Evolutionary conservation across 2,329 filamentous ascomycete species (phyloP), one percentile per base, ranked within the genome.

Genomic region (Sordariomycetes sp.): DNA sequence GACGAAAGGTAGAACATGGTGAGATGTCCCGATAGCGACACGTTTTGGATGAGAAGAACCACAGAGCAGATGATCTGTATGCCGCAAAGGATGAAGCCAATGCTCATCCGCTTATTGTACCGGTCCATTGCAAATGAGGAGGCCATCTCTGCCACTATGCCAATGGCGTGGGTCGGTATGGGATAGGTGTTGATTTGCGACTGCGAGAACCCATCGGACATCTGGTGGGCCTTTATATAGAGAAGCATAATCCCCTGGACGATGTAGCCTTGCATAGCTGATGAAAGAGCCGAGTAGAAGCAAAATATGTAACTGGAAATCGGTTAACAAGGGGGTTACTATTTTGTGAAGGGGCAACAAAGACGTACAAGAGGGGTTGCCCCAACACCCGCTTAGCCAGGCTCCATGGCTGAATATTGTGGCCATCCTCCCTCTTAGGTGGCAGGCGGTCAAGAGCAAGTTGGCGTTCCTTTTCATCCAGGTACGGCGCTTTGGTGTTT

Each of bases 301-400:
- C 69, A 69, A 6, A 72, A 63, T 10, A 74, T 64, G 60, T 72
- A 73, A 52, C 70, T 66, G 3, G 0, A n/a, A 1, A 7, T 8
- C 6, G 22, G 45, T 50, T 7, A 50, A 20, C n/a, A 50, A 12
- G 45, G 10, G 12, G 3, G 3, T 24, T 50, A 6, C 39, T 7
- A 8, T 3, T 17, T 22, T 2, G n/a, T 6, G 42, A 8, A 50
- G 12, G n/a, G 2, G 1, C 3, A 5, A 0, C 2, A 1, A 2
- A 0, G 1, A 62, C 66, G 56, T 45, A 70, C 62, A 70, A 63
- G 34, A 63, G 64, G 0, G 67, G 63, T 1, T 62, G 62, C 1
- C 62, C 24, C 1, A 69, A 60, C 0, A 67, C 63, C 12, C 69
- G 63, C 58, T 64, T 67, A 3, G 61, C 57, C 6, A 70, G 56